These are phyloP conservation scores for Cordia subcordata DNA, from an alignment of 257 asterid genomes.

Conservation along the genomic window DNA sequence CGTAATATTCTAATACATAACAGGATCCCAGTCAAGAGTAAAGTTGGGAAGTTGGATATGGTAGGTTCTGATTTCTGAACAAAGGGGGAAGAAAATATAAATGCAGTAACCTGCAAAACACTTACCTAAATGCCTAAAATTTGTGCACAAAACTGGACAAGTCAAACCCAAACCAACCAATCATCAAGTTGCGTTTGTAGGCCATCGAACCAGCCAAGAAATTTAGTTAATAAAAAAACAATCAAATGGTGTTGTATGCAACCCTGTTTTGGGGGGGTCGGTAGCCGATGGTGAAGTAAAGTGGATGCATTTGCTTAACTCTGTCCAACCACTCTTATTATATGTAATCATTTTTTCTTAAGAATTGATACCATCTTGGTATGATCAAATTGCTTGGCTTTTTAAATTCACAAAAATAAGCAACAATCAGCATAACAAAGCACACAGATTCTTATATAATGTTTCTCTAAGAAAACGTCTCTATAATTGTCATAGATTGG, in stretches of 20 bases:
- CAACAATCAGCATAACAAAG: neutral
- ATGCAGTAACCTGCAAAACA: too few species aligned
- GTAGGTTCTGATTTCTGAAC: too few species aligned
- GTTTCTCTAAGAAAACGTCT: too few species aligned
- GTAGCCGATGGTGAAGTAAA: neutral
- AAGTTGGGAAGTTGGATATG: too few species aligned
- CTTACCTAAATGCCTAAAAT: too few species aligned
- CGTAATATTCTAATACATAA: too few species aligned
- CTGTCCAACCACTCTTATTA: slow-evolving; percentile 1
- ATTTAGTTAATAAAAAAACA: neutral
- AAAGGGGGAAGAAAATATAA: too few species aligned
- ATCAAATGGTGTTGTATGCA: too few species aligned
- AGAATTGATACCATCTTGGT: neutral
- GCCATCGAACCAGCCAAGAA: neutral
- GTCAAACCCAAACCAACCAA: neutral
- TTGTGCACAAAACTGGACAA: neutral
- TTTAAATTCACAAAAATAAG: too few species aligned
- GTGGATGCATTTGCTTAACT: neutral
- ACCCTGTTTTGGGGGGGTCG: neutral
- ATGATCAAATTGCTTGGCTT: neutral
- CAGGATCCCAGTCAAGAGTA: too few species aligned
- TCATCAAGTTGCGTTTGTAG: neutral
- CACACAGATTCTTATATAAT: neutral
- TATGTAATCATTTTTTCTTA: neutral
- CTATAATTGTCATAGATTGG: too few species aligned